Conservation (phyloP, 1,284 basidiomycete species). For the Apiotrichum laibachii region DNA sequence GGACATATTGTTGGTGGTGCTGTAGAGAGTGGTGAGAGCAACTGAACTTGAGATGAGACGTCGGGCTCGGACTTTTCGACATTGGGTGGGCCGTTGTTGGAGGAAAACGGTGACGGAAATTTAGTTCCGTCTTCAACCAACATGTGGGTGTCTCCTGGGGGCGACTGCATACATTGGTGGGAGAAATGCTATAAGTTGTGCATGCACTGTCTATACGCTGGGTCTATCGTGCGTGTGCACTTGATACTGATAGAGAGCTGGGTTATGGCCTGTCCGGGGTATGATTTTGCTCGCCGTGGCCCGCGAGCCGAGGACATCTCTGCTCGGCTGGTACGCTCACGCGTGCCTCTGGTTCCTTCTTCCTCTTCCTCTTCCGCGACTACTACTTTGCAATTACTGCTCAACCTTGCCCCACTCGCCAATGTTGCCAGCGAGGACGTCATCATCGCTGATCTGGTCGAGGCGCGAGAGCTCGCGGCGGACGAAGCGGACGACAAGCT, state of each 20-base stretch:
- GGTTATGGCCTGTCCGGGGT: neutral
- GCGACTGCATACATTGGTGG: neutral
- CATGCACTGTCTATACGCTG: slow-evolving; percentile 5
- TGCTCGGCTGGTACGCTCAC: too few species aligned
- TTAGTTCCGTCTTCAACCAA: slow-evolving; percentile 1
- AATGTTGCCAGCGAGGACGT: slow-evolving; percentile 58
- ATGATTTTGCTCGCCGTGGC: neutral
- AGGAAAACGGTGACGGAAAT: neutral
- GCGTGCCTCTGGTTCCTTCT: too few species aligned
- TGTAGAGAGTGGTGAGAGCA: neutral
- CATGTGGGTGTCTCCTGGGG: neutral
- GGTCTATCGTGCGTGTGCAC: neutral
- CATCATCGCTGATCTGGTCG: slow-evolving; percentile 67
- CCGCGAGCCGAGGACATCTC: too few species aligned
- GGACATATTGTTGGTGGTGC: slow-evolving; percentile 21
- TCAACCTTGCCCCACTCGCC: slow-evolving; percentile 42
- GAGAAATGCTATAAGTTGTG: neutral
- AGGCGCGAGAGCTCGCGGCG: slow-evolving; percentile 72
- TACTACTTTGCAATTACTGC: slow-evolving; percentile 5
- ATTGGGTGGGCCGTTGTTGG: neutral
- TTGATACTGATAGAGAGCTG: neutral
- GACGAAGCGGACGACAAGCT: slow-evolving; percentile 70
- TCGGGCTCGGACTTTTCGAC: neutral
- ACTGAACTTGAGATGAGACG: neutral
- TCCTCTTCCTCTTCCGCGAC: neutral